These are phyloP conservation scores for Afroboletus lepidellus DNA, from an alignment of 1,284 basidiomycete genomes.

Conservation along the genomic window DNA sequence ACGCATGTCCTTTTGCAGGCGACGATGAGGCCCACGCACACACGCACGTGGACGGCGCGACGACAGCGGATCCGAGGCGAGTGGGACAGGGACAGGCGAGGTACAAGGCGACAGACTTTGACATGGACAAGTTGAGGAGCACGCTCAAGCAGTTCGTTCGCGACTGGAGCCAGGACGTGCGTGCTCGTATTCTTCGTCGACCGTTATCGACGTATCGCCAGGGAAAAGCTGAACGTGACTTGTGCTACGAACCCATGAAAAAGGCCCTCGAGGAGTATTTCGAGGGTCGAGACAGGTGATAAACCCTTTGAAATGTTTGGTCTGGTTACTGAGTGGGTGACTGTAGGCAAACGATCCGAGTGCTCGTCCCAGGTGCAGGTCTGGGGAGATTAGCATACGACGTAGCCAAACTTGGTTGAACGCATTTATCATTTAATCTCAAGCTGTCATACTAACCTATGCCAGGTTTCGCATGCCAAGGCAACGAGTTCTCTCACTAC, in stretches of 20 bases:
- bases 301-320: constrained; percentile 19
- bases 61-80: constrained; percentile 25
- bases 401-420: constrained; percentile 72
- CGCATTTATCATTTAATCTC: neutral
- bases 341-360: constrained; percentile 55
- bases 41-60: constrained; percentile 23
- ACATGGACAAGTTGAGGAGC: constrained; percentile 86
- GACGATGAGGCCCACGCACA: constrained; percentile 34
- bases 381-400: constrained; percentile 86
- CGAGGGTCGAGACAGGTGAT: constrained; percentile 46
- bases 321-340: constrained; percentile 1
- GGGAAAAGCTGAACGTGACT: constrained; percentile 75
- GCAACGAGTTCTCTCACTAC: constrained; percentile 92
- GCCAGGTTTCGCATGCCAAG: constrained; percentile 82
- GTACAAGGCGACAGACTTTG: constrained; percentile 61
- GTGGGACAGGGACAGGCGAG: constrained; percentile 15
- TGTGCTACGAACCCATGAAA: constrained; percentile 78
- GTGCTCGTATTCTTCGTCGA: constrained; percentile 11
- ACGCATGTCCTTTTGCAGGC: constrained; percentile 6
- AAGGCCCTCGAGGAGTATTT: constrained; percentile 71
- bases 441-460: neutral
- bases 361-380: constrained; percentile 87
- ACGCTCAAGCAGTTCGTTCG: constrained; percentile 89
- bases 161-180: constrained; percentile 86
- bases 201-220: constrained; percentile 28